phyloP scores from a whole-genome alignment of 148 eudicot species.

The Cornus suecica region DNA sequence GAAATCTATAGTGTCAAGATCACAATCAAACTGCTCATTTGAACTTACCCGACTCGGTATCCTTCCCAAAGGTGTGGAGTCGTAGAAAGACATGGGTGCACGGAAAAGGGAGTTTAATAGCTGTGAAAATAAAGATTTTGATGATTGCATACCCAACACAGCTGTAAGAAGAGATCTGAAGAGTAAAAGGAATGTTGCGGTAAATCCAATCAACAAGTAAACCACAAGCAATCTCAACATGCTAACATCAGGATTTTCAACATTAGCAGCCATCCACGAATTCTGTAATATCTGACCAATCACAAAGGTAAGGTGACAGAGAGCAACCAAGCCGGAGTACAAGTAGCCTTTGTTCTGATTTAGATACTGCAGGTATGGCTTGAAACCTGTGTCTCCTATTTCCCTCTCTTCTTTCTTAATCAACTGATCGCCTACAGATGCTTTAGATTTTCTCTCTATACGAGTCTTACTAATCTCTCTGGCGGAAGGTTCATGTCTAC shows the following conservation, averaged over 20 bases:
- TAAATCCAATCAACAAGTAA: constrained; percentile 54
- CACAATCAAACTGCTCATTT: background rate
- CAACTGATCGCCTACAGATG: constrained; percentile 44
- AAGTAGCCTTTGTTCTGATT: constrained; percentile 54
- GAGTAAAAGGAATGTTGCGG: constrained; percentile 39
- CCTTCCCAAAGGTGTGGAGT: constrained; percentile 81
- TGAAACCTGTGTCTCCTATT: constrained; percentile 65
- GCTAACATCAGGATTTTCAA: constrained; percentile 52
- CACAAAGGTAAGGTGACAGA: constrained; percentile 40
- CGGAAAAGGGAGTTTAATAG: constrained; percentile 60
- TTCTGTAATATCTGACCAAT: constrained; percentile 59
- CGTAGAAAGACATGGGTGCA: constrained; percentile 81
- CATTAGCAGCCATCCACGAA: constrained; percentile 78
- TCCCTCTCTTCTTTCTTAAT: constrained; percentile 74
- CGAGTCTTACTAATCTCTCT: constrained; percentile 36
- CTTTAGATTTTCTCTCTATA: constrained; percentile 22
- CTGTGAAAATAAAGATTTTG: constrained; percentile 56
- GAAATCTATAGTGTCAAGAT: background rate
- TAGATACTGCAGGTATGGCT: constrained; percentile 55
- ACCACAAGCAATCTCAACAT: constrained; percentile 49
- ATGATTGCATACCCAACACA: constrained; percentile 53
- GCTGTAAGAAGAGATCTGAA: constrained; percentile 44
- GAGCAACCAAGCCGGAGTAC: constrained; percentile 34
- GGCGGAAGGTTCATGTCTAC: constrained; percentile 15
- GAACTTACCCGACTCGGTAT: constrained; percentile 60